A percentile compares a stretch with the other conserved stretches of the same genome.
Evolutionary conservation across 345 rosid genomes (phyloP).

Genomic region (Acer campestre): DNA sequence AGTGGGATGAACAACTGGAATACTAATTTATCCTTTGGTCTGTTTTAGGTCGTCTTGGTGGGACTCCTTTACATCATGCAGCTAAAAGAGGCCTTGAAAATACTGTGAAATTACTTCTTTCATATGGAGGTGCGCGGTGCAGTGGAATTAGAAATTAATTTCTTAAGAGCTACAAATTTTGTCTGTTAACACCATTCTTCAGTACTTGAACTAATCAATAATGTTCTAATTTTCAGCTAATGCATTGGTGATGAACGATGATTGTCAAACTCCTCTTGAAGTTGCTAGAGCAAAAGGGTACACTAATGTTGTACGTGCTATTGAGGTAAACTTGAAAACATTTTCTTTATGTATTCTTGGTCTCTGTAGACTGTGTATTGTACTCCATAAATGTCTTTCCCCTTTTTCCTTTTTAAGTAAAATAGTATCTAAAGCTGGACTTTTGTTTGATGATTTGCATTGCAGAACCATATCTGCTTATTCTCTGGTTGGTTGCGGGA

Average conservation of each 20-base stretch:
- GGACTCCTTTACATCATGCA: constrained; percentile 98
- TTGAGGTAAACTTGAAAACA: constrained; percentile 60
- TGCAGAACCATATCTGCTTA: constrained; percentile 74
- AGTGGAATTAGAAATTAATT: not conserved
- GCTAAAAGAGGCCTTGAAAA: constrained; percentile 86
- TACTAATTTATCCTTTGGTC: not conserved
- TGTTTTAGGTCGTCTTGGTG: constrained; percentile 70
- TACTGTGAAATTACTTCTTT: constrained; percentile 78
- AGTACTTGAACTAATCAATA: not conserved
- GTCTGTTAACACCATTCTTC: not conserved
- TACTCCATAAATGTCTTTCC: not conserved
- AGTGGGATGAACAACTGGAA: not conserved
- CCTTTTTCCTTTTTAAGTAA: not conserved
- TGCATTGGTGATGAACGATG: constrained; percentile 81
- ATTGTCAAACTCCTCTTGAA: constrained; percentile 85
- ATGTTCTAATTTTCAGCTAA: constrained; percentile 57
- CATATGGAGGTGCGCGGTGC: constrained; percentile 63
- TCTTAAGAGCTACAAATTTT: constrained; percentile 1
- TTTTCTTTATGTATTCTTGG: not conserved
- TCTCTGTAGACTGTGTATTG: not conserved
- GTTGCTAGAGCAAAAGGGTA: constrained; percentile 86
- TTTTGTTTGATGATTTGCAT: constrained; percentile 33
- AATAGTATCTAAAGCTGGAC: not conserved
- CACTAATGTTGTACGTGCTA: constrained; percentile 69
- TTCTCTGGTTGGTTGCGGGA: constrained; percentile 98